These are phyloP conservation scores for Starmera stellimalicola DNA, from an alignment of 1,139 yeast genomes.

Conservation along the genomic window DNA sequence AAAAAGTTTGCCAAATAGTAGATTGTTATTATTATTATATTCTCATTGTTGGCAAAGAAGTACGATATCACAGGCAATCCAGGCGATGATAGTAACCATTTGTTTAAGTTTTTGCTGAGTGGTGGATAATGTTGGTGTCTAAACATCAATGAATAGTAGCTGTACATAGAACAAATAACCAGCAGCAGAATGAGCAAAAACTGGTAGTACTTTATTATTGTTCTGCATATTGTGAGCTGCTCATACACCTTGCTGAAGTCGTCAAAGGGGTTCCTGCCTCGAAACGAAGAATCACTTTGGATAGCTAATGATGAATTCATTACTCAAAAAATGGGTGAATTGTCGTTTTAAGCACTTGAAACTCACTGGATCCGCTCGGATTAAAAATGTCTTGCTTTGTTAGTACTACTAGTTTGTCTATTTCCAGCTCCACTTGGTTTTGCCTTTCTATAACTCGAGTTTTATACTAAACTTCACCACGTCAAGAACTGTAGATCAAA, in stretches of 20 bases:
- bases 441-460: too few species aligned
- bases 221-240: neutral
- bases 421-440: too few species aligned
- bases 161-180: neutral
- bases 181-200: neutral
- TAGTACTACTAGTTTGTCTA: too few species aligned
- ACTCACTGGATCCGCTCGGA: too few species aligned
- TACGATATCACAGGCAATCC: constrained; percentile 3
- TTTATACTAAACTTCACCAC: too few species aligned
- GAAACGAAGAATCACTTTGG: too few species aligned
- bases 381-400: too few species aligned
- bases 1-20: constrained; percentile 9
- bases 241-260: neutral
- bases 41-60: constrained; percentile 11
- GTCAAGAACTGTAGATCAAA: too few species aligned
- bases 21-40: constrained; percentile 6
- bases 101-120: neutral
- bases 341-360: too few species aligned
- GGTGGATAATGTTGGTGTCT: neutral
- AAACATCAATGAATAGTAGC: neutral
- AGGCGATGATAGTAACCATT: constrained; percentile 5
- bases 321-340: too few species aligned
- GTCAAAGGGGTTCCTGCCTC: neutral
- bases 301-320: too few species aligned
- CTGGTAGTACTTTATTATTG: neutral